Evolutionary conservation across 305 asterid genomes (phyloP).

Genomic region (Galium porrigens): DNA sequence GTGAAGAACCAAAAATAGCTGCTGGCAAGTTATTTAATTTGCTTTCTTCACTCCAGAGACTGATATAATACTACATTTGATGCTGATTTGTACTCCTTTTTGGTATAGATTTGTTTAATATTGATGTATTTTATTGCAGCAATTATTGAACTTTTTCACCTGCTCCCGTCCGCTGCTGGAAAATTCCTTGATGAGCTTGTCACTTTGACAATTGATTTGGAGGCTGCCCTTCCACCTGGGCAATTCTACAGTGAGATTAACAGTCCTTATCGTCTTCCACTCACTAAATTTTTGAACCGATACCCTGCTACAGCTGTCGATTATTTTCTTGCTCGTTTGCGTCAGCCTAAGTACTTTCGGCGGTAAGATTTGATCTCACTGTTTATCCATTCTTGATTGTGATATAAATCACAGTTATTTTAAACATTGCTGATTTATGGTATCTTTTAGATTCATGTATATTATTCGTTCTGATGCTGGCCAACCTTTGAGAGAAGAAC

Average conservation of each 20-base stretch:
- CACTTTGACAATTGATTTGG: constrained; percentile 90
- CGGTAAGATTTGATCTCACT: constrained; percentile 36
- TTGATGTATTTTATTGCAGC: constrained; percentile 43
- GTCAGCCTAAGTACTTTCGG: constrained; percentile 81
- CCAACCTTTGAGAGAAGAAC: constrained; percentile 95
- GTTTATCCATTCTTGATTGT: neutral
- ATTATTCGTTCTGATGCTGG: constrained; percentile 95
- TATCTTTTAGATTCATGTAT: constrained; percentile 74
- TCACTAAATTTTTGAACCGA: constrained; percentile 86
- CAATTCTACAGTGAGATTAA: constrained; percentile 96
- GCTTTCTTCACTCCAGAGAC: neutral
- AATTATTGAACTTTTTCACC: constrained; percentile 92
- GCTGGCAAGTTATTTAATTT: constrained; percentile 53
- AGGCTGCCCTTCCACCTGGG: constrained; percentile 88
- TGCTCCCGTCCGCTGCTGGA: constrained; percentile 99
- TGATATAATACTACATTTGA: neutral
- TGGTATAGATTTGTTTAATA: neutral
- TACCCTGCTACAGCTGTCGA: constrained; percentile 90
- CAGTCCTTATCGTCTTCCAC: constrained; percentile 95
- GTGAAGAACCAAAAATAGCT: constrained; percentile 99
- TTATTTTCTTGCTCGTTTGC: constrained; percentile 78
- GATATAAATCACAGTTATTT: neutral
- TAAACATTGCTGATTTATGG: constrained; percentile 12
- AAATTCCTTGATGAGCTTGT: constrained; percentile 97
- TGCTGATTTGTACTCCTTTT: neutral